phyloP scores from a whole-genome alignment of 129 eudicot species.

The Chrysanthemum lavandulifolium region DNA sequence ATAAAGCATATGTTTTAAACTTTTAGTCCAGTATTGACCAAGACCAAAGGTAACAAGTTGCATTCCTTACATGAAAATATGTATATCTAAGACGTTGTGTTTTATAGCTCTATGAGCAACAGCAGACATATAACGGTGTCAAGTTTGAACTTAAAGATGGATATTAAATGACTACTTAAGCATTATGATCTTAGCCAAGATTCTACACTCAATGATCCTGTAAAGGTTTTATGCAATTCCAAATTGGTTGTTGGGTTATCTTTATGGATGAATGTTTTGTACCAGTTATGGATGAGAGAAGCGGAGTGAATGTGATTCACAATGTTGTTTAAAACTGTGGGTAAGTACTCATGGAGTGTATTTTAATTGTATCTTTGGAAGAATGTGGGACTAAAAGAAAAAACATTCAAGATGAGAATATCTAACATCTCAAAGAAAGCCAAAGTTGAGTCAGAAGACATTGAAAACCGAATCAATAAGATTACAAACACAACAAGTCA shows the following conservation, averaged over 20 bases:
- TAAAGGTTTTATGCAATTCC: conserved; percentile 63
- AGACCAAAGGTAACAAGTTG: too few relatives aligned
- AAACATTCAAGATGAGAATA: too few relatives aligned
- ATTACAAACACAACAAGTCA: too few relatives aligned
- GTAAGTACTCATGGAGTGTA: conserved; percentile 45
- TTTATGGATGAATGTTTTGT: conserved; percentile 90
- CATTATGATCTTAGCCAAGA: conserved; percentile 47
- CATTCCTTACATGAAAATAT: neutral
- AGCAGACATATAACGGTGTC: conserved; percentile 55
- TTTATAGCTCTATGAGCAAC: conserved; percentile 51
- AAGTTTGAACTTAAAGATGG: conserved; percentile 71
- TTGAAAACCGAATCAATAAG: too few relatives aligned
- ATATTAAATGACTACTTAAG: conserved; percentile 70
- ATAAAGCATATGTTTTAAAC: too few relatives aligned
- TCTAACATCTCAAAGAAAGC: too few relatives aligned
- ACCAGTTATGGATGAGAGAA: conserved; percentile 80
- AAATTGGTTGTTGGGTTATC: conserved; percentile 80
- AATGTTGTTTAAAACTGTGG: conserved; percentile 3
- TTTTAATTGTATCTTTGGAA: neutral
- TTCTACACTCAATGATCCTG: conserved; percentile 29
- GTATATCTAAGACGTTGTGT: conserved; percentile 25
- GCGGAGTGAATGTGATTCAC: conserved; percentile 49
- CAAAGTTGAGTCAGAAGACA: too few relatives aligned
- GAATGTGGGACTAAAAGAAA: too few relatives aligned
- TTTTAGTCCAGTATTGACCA: too few relatives aligned